Base-by-base conservation (phyloP, 805 yeast genomes). In the Metschnikowia orientalis region DNA sequence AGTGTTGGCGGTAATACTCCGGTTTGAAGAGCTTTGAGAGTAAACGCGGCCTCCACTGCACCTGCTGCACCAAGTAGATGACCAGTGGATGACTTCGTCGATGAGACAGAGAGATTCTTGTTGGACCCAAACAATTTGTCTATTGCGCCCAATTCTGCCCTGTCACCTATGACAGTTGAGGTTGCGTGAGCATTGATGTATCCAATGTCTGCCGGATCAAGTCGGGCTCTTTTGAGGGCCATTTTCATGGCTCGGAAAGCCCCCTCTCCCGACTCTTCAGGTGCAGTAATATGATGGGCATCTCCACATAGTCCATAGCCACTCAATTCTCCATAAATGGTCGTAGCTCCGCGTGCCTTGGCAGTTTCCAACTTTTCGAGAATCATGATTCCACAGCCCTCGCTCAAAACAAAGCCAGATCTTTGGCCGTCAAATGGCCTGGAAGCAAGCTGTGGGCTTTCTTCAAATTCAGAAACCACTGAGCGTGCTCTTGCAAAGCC, bases 131-230 rank as follows among this genome's bases (percentile, higher is more conserved):
- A 75, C 4, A 82, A 48, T 4, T 70, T 55, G 29, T 63, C 56
- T 31, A 92, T 79, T 3, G 97, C 97, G 26, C 54, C 53, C 48
- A 82, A 77, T 52, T 92, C 99, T 1, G 95, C 92, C 12, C 77
- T 61, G 51, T 92, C 99, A 4, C 99, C 99, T 3, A 89, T 60
- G 5, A 67, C 62, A 0, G 99, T 92, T 0, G 95, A 85, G 0
- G 99, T 92, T 0, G 99, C 98, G 57, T 92, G 99, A 2, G 98
- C 97, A 58, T 94, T 92, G 29, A 92, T 69, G 51, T 88, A 92
- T 28, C 73, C 87, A 12, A 90, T 67, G 2, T 73, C 65, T 3
- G 50, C 27, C 0, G 78, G 69, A 1, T 54, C 52, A 2, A 80
- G 37, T 1, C 66, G 66, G 1, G 80, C 79, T 11, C 66, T 60